phyloP scores from a whole-genome alignment of 1,139 yeast species.

The Arxiozyma heterogenica region DNA sequence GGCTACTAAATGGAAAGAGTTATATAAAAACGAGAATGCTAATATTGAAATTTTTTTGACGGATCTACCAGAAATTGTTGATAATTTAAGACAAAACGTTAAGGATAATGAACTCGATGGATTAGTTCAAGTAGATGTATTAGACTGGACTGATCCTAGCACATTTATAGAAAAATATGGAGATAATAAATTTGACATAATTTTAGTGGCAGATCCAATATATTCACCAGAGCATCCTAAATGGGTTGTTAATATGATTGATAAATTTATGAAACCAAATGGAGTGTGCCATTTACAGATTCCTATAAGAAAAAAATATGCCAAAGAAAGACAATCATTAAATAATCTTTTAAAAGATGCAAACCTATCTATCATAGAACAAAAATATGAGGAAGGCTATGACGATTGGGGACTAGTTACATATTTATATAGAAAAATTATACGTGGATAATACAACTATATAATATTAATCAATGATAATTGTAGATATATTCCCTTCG shows the following conservation, averaged over 20 bases:
- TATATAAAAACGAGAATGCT: constrained; percentile 19
- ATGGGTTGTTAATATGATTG: constrained; percentile 56
- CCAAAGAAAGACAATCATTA: constrained; percentile 49
- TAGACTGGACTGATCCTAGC: constrained; percentile 70
- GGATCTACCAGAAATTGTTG: constrained; percentile 69
- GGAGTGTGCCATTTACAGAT: constrained; percentile 57
- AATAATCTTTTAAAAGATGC: constrained; percentile 44
- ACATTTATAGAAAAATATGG: constrained; percentile 32
- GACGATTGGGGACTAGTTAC: constrained; percentile 80
- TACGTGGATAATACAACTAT: background rate
- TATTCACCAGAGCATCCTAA: constrained; percentile 76
- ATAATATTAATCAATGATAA: background rate
- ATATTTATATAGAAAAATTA: constrained; percentile 46
- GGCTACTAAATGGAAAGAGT: constrained; percentile 27
- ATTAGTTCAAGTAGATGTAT: constrained; percentile 36
- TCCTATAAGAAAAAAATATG: constrained; percentile 63
- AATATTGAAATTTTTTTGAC: constrained; percentile 54
- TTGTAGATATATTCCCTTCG: no score
- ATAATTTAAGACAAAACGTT: constrained; percentile 55
- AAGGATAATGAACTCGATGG: constrained; percentile 38
- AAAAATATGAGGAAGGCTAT: constrained; percentile 48
- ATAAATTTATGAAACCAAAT: constrained; percentile 32
- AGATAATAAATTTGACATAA: constrained; percentile 39
- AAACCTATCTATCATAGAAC: constrained; percentile 26
- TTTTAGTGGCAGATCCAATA: constrained; percentile 78